phyloP scores from a whole-genome alignment of 176 grass and related monocot genomes.

The Saccharum spontaneum region DNA sequence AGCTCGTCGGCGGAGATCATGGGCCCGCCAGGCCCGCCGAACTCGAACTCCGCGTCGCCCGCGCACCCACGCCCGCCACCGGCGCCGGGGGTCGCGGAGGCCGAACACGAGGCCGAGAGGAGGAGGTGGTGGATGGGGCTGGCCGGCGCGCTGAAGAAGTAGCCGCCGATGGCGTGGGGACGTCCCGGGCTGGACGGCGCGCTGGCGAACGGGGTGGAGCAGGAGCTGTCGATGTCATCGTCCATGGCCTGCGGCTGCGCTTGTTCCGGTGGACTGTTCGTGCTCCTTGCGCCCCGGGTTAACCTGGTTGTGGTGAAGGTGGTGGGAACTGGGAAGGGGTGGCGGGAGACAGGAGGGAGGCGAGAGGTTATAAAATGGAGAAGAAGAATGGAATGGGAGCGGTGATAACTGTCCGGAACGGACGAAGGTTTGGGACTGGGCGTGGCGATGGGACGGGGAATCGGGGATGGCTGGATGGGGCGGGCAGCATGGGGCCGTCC shows the following conservation, averaged over 20 bases:
- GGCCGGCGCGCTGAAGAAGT: constrained; percentile 95
- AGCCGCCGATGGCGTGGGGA: constrained; percentile 20
- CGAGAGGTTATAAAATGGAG: constrained; percentile 53
- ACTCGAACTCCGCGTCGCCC: constrained; percentile 74
- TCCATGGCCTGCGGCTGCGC: constrained; percentile 34
- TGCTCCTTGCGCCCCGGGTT: background rate
- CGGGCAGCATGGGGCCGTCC: too few relatives aligned
- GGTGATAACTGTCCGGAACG: constrained; percentile 41
- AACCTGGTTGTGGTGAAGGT: background rate
- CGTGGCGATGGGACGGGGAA: constrained; percentile 11
- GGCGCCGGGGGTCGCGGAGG: background rate
- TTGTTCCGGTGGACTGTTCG: background rate
- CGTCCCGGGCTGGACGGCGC: constrained; percentile 70
- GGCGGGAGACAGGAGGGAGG: constrained; percentile 24
- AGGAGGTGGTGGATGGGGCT: constrained; percentile 96
- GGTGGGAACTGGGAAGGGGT: constrained; percentile 4
- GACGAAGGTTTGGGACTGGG: background rate
- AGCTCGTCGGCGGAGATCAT: constrained; percentile 98
- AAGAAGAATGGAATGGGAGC: background rate
- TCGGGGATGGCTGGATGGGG: too few relatives aligned
- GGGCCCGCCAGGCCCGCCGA: constrained; percentile 50
- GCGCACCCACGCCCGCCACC: constrained; percentile 4
- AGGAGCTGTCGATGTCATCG: constrained; percentile 70
- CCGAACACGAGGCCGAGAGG: constrained; percentile 41
- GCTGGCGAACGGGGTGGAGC: constrained; percentile 77